Percentiles rank a stretch among this genome's conserved stretches.
phyloP scores from a whole-genome alignment of 2,329 filamentous ascomycete species.

The Arthrinium phaeospermum region DNA sequence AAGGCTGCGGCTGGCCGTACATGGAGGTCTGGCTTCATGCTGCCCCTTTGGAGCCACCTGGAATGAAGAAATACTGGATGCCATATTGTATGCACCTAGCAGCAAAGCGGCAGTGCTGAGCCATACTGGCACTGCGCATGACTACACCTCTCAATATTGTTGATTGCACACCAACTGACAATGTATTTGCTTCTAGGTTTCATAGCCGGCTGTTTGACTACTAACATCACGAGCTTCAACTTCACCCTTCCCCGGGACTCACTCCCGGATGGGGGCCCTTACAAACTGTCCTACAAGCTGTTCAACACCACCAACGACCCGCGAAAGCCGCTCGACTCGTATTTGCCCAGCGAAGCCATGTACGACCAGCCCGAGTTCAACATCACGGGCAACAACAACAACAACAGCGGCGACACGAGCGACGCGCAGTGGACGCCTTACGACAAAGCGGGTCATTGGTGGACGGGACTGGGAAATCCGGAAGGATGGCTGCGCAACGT shows the following conservation, averaged over 20 bases:
- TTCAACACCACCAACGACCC: neutral
- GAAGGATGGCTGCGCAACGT: neutral
- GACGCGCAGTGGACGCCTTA: neutral
- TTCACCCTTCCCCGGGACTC: neutral
- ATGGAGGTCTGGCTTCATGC: neutral
- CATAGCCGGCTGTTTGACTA: neutral
- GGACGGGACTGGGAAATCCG: neutral
- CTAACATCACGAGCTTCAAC: neutral
- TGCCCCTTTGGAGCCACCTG: neutral
- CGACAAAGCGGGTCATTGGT: neutral
- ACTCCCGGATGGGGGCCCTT: neutral
- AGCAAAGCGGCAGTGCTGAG: neutral
- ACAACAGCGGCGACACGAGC: neutral
- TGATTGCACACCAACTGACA: neutral
- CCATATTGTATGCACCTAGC: neutral
- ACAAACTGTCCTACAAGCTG: neutral
- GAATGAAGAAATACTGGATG: neutral
- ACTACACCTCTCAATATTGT: neutral
- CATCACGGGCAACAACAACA: neutral
- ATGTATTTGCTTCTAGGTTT: neutral
- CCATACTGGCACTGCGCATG: neutral
- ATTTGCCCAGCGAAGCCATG: neutral
- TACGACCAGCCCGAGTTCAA: slow-evolving; percentile 1
- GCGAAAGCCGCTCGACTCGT: neutral
- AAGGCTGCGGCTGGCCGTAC: neutral